phyloP scores from a whole-genome alignment of 2,329 filamentous ascomycete species.

The Trichoderma arundinaceum region DNA sequence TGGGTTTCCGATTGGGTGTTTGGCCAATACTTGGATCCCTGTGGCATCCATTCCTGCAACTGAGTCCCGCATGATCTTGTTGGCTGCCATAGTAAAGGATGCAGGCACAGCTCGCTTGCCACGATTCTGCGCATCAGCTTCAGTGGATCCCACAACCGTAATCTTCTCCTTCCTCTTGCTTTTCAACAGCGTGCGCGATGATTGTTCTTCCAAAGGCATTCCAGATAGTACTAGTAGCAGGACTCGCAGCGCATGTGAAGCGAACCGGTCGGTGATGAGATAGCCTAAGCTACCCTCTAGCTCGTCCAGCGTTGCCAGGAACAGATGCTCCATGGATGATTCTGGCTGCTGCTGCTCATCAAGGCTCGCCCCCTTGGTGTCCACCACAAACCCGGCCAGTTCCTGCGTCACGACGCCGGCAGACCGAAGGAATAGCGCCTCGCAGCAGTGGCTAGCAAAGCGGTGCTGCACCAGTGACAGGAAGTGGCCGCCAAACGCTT shows the following conservation, averaged over 20 bases:
- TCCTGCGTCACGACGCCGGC: constrained; percentile 81
- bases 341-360: constrained; percentile 53
- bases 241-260: constrained; percentile 87
- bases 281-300: constrained; percentile 84
- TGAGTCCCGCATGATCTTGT: constrained; percentile 81
- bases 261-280: constrained; percentile 85
- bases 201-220: constrained; percentile 72
- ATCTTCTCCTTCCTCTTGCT: constrained; percentile 93
- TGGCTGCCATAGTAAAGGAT: constrained; percentile 76
- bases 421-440: constrained; percentile 85
- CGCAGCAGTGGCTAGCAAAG: constrained; percentile 96
- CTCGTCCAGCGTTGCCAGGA: constrained; percentile 83
- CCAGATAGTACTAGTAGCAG: constrained; percentile 86
- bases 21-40: constrained; percentile 81
- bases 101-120: constrained; percentile 69
- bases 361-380: constrained; percentile 50
- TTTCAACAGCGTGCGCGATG: constrained; percentile 76
- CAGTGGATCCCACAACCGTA: constrained; percentile 61
- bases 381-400: constrained; percentile 54
- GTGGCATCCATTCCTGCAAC: constrained; percentile 77
- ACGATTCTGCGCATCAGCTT: constrained; percentile 53
- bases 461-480: constrained; percentile 89
- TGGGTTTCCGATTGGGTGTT: constrained; percentile 89
- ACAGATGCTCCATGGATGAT: constrained; percentile 80
- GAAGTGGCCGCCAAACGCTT: constrained; percentile 85